Conservation (phyloP, 2,329 filamentous ascomycete genomes). For the Onygena corvina region DNA sequence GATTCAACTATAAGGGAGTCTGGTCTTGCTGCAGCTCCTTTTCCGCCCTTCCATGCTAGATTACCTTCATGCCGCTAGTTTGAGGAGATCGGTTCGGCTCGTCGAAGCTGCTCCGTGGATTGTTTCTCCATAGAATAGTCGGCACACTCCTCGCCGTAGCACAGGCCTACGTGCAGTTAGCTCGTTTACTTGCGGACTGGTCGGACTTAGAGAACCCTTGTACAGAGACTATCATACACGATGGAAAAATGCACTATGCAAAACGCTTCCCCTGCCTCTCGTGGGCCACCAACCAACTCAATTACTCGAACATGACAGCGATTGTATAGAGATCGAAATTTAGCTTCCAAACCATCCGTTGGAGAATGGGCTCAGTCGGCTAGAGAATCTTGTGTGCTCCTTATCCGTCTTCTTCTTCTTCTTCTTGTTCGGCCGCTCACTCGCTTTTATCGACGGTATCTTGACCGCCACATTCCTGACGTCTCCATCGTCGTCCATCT, state of each 20-base stretch:
- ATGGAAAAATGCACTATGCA: background rate
- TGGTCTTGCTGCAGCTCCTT: background rate
- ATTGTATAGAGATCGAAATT: background rate
- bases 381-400: background rate
- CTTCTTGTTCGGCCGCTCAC: background rate
- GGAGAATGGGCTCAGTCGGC: background rate
- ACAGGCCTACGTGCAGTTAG: background rate
- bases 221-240: background rate
- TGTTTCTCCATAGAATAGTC: constrained; percentile 38
- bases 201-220: background rate
- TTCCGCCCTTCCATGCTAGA: constrained; percentile 28
- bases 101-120: constrained; percentile 17
- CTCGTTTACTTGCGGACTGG: background rate
- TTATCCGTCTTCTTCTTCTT: background rate
- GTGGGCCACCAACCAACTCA: background rate
- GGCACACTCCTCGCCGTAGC: constrained; percentile 25
- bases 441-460: background rate
- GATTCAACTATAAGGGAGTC: background rate
- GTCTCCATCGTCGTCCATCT: constrained; percentile 4
- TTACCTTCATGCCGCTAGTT: constrained; percentile 31
- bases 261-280: background rate
- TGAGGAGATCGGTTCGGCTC: constrained; percentile 34
- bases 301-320: background rate
- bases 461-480: constrained; percentile 1
- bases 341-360: background rate